Conservation (phyloP, 768 basidiomycete genomes). For the Suillus discolor region DNA sequence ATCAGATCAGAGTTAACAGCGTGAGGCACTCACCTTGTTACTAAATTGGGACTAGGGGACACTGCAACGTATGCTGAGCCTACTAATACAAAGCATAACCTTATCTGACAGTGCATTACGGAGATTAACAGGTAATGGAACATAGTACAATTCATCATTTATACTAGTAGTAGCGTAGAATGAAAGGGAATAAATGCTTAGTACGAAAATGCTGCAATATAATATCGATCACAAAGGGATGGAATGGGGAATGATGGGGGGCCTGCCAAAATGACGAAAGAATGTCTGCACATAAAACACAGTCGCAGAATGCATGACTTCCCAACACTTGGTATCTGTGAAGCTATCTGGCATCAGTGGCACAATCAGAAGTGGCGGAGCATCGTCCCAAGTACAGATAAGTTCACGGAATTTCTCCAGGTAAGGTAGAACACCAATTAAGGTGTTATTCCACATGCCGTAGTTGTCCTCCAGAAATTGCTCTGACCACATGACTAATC, state of each 20-base stretch:
- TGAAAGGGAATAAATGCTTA: neutral
- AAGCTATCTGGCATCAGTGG: neutral
- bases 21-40: too few relatives aligned
- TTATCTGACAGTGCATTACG: neutral
- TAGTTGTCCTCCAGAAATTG: neutral
- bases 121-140: neutral
- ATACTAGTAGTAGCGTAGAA: neutral
- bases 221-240: neutral
- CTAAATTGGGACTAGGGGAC: too few relatives aligned
- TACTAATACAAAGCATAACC: neutral
- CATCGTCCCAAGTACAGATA: neutral
- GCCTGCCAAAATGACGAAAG: conserved; percentile 6
- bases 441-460: neutral
- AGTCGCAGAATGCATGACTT: neutral
- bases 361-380: neutral
- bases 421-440: neutral
- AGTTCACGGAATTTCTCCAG: neutral
- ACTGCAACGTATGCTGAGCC: neutral
- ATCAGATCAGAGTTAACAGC: too few relatives aligned
- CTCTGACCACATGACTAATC: neutral
- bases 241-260: conserved; percentile 1
- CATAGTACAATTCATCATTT: neutral
- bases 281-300: conserved; percentile 5
- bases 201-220: neutral
- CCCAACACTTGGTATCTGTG: neutral